Conservation (phyloP, 306 rosid species). For the Citrullus colocynthis region DNA sequence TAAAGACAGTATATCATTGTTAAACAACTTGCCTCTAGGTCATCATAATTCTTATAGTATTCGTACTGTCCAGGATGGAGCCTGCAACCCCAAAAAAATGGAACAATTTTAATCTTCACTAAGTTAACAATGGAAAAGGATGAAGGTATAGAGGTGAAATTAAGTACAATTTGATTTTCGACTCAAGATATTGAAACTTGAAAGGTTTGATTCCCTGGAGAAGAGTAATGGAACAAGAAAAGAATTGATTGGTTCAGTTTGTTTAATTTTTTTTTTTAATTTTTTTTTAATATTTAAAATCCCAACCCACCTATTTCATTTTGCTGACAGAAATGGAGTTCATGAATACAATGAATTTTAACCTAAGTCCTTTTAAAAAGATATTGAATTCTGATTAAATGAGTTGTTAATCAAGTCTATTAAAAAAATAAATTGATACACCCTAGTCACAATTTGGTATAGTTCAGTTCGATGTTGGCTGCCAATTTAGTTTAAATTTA, state of each 20-base stretch:
- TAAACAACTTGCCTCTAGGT: constrained; percentile 68
- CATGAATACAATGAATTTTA: neutral
- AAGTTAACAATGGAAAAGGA: neutral
- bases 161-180: neutral
- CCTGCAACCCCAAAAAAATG: constrained; percentile 33
- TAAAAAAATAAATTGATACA: neutral
- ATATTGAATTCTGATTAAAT: neutral
- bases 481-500: neutral
- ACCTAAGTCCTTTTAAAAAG: neutral
- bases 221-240: neutral
- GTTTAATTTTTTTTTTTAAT: neutral
- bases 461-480: neutral
- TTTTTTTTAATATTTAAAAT: neutral
- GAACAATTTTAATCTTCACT: neutral
- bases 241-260: neutral
- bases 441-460: neutral
- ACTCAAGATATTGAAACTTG: neutral
- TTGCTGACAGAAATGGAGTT: neutral
- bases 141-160: neutral
- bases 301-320: neutral
- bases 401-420: neutral
- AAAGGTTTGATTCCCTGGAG: neutral
- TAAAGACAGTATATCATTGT: neutral
- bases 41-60: constrained; percentile 80
- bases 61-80: constrained; percentile 81